Evolutionary conservation across 305 asterid genomes (phyloP).

Genomic region (Fraxinus latifolia): DNA sequence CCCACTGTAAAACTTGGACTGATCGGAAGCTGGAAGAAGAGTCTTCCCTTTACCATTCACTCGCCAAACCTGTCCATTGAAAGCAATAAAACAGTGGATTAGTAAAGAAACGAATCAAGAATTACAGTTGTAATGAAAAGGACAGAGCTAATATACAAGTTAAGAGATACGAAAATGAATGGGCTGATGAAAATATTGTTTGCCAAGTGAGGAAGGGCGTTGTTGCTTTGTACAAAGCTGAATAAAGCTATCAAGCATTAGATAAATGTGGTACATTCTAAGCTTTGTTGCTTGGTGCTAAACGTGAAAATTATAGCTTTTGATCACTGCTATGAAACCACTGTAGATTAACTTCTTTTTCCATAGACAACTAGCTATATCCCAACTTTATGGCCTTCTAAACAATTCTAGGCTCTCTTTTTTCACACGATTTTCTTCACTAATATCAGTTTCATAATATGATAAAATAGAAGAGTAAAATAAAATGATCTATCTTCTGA

Average conservation of each 20-base stretch:
- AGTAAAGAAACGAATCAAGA: conserved; percentile 17
- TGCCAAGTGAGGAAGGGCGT: neutral
- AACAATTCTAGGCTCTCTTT: neutral
- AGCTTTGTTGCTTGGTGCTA: neutral
- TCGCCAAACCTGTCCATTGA: conserved; percentile 75
- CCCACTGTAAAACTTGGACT: conserved; percentile 86
- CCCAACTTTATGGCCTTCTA: neutral
- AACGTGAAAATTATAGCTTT: neutral
- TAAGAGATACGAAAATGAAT: conserved; percentile 4
- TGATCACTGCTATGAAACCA: neutral
- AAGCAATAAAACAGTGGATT: conserved; percentile 22
- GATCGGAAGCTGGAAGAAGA: conserved; percentile 68
- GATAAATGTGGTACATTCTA: neutral
- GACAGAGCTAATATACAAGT: neutral
- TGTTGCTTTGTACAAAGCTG: neutral
- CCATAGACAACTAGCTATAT: neutral
- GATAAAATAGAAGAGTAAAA: neutral
- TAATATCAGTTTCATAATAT: neutral
- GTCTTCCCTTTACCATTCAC: conserved; percentile 68
- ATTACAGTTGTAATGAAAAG: neutral
- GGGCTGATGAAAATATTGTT: neutral
- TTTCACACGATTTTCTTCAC: neutral
- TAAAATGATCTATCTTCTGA: neutral
- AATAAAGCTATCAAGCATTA: neutral
- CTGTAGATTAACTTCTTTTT: neutral